A percentile compares a stretch with the other conserved stretches of the same genome.
Conservation (phyloP, 352 stramenopile species). For the Phytopythium vexans region DNA sequence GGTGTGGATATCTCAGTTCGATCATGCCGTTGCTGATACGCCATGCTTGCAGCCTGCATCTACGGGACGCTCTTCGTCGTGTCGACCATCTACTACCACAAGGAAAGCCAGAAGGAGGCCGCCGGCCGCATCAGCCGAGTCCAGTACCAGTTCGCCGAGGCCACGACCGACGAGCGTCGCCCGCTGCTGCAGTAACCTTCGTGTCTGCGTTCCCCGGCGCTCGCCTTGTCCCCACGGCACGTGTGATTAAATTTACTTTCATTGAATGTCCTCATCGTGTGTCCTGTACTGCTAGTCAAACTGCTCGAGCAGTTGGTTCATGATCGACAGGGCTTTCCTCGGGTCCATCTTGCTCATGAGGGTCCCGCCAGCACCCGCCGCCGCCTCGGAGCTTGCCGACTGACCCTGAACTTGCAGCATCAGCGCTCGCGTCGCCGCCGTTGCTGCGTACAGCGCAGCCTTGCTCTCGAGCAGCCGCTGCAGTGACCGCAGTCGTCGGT, state of each 20-base stretch:
- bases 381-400: conserved; percentile 13
- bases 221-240: no score
- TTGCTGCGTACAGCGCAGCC: conserved; percentile 52
- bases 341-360: conserved; percentile 71
- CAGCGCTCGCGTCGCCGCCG: conserved; percentile 17
- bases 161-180: conserved; percentile 54
- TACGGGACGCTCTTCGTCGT: conserved; percentile 72
- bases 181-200: conserved; percentile 53
- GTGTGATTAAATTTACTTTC: not conserved
- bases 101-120: conserved; percentile 59
- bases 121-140: conserved; percentile 16
- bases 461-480: conserved; percentile 55
- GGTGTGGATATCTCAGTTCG: not conserved
- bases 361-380: conserved; percentile 10
- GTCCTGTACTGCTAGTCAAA: conserved; percentile 21
- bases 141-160: conserved; percentile 37
- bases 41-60: conserved; percentile 34
- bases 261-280: conserved; percentile 3
- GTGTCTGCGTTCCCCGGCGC: not conserved
- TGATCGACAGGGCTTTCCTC: conserved; percentile 50
- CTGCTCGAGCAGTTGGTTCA: conserved; percentile 45
- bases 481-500: conserved; percentile 44
- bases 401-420: not conserved
- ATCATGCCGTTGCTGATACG: not conserved
- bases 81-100: conserved; percentile 64